Conservation (phyloP, 169 alveolate species). For the Cryptosporidium xiaoi region DNA sequence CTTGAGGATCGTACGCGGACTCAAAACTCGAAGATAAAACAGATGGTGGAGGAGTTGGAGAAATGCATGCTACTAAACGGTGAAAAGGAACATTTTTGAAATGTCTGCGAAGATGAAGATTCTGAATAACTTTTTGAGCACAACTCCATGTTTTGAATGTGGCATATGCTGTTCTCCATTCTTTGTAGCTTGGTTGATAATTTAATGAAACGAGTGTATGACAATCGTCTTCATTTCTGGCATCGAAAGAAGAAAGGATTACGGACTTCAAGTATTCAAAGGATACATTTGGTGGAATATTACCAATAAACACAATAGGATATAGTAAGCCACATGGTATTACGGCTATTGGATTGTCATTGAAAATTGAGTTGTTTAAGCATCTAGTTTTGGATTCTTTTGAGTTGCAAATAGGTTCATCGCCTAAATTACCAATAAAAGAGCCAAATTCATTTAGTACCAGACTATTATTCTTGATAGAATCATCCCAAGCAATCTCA, state of each 20-base stretch:
- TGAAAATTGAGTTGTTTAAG: slow-evolving; percentile 26
- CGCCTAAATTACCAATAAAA: slow-evolving; percentile 45
- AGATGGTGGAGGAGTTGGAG: slow-evolving; percentile 79
- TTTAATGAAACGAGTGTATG: slow-evolving; percentile 73
- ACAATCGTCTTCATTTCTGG: slow-evolving; percentile 40
- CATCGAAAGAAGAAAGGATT: slow-evolving; percentile 41
- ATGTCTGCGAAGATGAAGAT: slow-evolving; percentile 76
- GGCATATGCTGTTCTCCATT: slow-evolving; percentile 81
- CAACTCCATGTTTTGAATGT: slow-evolving; percentile 77
- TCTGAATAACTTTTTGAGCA: slow-evolving; percentile 79
- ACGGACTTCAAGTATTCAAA: slow-evolving; percentile 78
- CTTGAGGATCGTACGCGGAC: slow-evolving; percentile 71
- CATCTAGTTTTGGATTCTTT: slow-evolving; percentile 6
- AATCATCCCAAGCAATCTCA: slow-evolving; percentile 47
- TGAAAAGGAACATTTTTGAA: slow-evolving; percentile 80
- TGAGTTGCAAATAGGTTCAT: slow-evolving; percentile 21
- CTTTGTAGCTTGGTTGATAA: slow-evolving; percentile 78
- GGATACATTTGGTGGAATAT: slow-evolving; percentile 83
- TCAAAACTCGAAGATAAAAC: slow-evolving; percentile 71
- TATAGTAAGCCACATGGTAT: slow-evolving; percentile 71
- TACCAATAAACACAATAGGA: slow-evolving; percentile 81
- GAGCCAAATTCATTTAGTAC: slow-evolving; percentile 46
- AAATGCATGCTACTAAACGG: slow-evolving; percentile 77
- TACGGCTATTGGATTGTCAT: slow-evolving; percentile 66
- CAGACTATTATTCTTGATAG: slow-evolving; percentile 23